Conservation (phyloP, 495 filamentous ascomycete species). For the Talaromyces trachyspermus region DNA sequence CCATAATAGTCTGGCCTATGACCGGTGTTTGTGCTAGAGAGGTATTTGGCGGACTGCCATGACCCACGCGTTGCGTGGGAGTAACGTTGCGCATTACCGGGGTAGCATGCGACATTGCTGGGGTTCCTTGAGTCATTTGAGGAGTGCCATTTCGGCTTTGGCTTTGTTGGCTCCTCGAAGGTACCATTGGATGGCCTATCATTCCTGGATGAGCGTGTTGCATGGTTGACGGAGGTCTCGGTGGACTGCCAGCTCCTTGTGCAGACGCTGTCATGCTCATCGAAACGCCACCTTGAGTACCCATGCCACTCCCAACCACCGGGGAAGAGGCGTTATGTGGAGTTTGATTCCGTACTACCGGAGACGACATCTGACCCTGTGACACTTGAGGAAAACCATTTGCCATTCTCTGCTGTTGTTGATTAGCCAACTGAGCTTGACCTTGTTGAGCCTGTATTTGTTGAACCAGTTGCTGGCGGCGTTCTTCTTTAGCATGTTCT, state of each 20-base stretch:
- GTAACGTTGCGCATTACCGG: slow-evolving; percentile 62
- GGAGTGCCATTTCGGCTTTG: slow-evolving; percentile 71
- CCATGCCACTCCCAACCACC: slow-evolving; percentile 51
- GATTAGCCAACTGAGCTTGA: slow-evolving; percentile 41
- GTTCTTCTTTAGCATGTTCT: slow-evolving; percentile 41
- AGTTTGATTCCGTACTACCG: slow-evolving; percentile 70
- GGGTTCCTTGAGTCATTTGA: slow-evolving; percentile 70
- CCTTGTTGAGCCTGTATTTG: slow-evolving; percentile 45
- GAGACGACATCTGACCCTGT: slow-evolving; percentile 69
- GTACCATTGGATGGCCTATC: slow-evolving; percentile 64
- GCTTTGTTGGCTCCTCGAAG: slow-evolving; percentile 74
- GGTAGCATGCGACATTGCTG: slow-evolving; percentile 66
- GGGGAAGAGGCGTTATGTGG: slow-evolving; percentile 74
- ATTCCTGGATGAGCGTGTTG: slow-evolving; percentile 64
- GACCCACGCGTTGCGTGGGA: slow-evolving; percentile 63
- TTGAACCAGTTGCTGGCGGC: slow-evolving; percentile 36
- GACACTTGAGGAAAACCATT: slow-evolving; percentile 54
- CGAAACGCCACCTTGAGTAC: slow-evolving; percentile 49
- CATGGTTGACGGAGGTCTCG: slow-evolving; percentile 67
- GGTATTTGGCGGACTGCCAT: slow-evolving; percentile 58
- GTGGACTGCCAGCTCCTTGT: slow-evolving; percentile 64
- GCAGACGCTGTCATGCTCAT: slow-evolving; percentile 77
- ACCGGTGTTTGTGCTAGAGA: slow-evolving; percentile 53
- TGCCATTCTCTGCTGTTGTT: slow-evolving; percentile 39
- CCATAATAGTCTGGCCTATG: slow-evolving; percentile 47